Base-by-base conservation (phyloP, 2,329 filamentous ascomycete genomes). In the Penicillium sp. region DNA sequence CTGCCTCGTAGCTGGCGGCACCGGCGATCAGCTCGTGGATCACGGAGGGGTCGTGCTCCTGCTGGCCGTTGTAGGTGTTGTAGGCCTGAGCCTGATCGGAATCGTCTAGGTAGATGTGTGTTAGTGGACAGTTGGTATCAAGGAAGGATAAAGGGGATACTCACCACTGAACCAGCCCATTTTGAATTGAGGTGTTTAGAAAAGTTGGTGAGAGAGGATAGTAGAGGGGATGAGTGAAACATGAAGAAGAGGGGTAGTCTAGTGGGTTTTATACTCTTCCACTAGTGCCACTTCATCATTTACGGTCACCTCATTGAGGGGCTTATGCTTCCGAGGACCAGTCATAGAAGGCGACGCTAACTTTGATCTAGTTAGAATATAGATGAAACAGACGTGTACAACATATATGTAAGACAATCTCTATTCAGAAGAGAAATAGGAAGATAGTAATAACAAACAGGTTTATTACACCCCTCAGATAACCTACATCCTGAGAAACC, bases 1-100 rank as follows among this genome's bases (percentile, higher is more conserved):
- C 89, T 67, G 87, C 90, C 66, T 87, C 87, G 73, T 91, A 94
- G 61, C 87, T 85, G 53, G 89, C 90, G 55, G 86, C 90, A 61
- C 89, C 89, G 61, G 87, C 89, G 55, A 94, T 74, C 53, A 91
- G 71, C 79, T 94, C 90, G 75, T 94, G 90, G 67, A 83, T 83
- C 68, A 89, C 77, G 69, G 83, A 83, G 64, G 83, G 80, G 74
- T 90, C 75, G 77, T 90, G 81, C 56, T 80, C 60, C 23, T 36
- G 47, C 58, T 19, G 59, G 57, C 31, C 7, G 17, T 29, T 49
- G 45, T 21, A 23, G 71, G 51, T 77, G 70, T 66, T 17, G 61
- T 79, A 72, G 73, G 82, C 80, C 36, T 53, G 57, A 64, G 82
- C 79, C 73, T 82, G 75, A 53, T 82, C 66, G 74, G 84, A 83